Conservation (phyloP, 148 eudicot genomes). For the Camellia lanceoleosa region DNA sequence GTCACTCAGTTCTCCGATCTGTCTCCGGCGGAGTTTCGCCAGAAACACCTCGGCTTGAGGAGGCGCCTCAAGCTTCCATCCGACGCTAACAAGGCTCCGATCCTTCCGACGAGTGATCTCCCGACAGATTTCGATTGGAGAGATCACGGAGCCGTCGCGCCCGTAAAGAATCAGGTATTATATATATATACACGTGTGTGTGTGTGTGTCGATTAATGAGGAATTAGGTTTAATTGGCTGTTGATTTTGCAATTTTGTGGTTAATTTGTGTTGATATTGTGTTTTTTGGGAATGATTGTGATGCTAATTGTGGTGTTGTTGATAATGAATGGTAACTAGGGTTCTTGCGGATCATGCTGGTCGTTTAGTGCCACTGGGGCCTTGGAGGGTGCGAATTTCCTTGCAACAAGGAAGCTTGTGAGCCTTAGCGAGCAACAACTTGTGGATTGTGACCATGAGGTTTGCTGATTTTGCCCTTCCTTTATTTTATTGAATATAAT, state of each 20-base stretch:
- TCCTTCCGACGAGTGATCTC: constrained; percentile 45
- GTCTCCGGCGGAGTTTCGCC: constrained; percentile 46
- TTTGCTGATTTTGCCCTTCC: constrained; percentile 18
- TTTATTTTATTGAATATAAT: neutral
- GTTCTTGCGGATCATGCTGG: constrained; percentile 98
- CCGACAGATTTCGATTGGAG: constrained; percentile 62
- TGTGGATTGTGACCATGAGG: constrained; percentile 96
- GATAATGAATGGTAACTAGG: constrained; percentile 36
- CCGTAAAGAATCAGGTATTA: constrained; percentile 57
- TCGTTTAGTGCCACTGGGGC: constrained; percentile 94
- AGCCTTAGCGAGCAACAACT: constrained; percentile 98
- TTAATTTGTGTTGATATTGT: neutral
- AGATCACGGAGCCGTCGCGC: constrained; percentile 56
- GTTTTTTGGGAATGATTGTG: neutral
- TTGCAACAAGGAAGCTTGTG: constrained; percentile 81
- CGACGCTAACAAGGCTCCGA: constrained; percentile 49
- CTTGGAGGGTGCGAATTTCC: constrained; percentile 83
- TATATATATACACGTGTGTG: neutral
- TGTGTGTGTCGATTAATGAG: neutral
- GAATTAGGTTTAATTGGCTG: neutral
- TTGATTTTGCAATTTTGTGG: neutral
- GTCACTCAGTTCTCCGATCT: constrained; percentile 65
- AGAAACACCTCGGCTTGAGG: constrained; percentile 37
- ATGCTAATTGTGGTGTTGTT: neutral
- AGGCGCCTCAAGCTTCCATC: constrained; percentile 38